A percentile compares a stretch with the other conserved stretches of the same genome.
phyloP scores from a whole-genome alignment of 106 monocot species.

The Cymbidium sinense region DNA sequence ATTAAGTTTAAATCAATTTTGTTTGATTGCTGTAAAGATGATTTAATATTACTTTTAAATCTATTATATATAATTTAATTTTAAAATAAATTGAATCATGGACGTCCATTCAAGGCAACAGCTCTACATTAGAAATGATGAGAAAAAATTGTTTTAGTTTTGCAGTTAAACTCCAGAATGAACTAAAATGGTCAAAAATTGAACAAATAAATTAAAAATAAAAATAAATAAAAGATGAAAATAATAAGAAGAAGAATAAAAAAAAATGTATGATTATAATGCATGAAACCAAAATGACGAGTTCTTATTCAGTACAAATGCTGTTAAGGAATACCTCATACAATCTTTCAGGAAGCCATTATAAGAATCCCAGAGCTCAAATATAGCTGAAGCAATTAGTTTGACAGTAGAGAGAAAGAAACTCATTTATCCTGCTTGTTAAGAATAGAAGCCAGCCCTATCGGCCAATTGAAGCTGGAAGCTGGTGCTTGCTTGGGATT shows the following conservation, averaged over 20 bases:
- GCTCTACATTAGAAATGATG: neutral
- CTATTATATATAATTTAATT: too few species aligned
- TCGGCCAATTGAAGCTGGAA: conserved; percentile 3
- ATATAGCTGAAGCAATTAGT: neutral
- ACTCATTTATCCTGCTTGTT: neutral
- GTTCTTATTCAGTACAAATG: neutral
- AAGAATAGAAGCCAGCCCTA: conserved; percentile 9
- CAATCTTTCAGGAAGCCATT: too few species aligned
- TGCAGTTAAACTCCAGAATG: too few species aligned
- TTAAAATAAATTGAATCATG: too few species aligned
- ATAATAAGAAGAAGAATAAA: neutral
- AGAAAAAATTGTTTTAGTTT: neutral
- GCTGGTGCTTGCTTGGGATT: neutral
- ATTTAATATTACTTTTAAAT: too few species aligned
- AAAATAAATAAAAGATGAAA: neutral
- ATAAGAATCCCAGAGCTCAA: neutral
- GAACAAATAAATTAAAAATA: neutral
- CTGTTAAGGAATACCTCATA: too few species aligned
- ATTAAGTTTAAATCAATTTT: too few species aligned
- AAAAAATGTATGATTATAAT: neutral
- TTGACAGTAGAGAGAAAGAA: neutral
- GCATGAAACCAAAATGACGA: neutral
- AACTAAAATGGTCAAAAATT: too few species aligned
- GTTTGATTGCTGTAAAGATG: too few species aligned
- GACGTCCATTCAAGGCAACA: too few species aligned